Evolutionary conservation across 352 stramenopile species (phyloP).

Genomic region (Globisporangium emineosum): DNA sequence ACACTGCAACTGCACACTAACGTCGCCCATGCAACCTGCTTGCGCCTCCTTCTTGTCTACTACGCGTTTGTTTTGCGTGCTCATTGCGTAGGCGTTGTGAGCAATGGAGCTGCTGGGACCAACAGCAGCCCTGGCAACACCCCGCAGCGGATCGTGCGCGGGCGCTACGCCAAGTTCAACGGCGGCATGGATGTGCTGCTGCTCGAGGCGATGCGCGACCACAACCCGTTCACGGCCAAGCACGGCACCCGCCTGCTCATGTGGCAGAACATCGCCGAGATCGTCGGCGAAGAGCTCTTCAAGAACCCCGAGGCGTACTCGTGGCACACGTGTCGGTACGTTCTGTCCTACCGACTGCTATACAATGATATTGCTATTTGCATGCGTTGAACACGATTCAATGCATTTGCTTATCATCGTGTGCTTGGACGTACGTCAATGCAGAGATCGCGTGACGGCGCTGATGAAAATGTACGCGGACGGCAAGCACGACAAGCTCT

Average conservation of each 20-base stretch:
- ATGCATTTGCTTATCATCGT: neutral
- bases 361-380: neutral
- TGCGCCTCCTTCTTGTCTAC: too few species aligned
- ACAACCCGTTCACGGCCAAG: constrained; percentile 81
- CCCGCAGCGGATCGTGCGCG: constrained; percentile 36
- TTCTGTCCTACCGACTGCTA: neutral
- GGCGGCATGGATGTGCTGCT: constrained; percentile 74
- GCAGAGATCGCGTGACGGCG: constrained; percentile 67
- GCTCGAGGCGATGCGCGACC: constrained; percentile 60
- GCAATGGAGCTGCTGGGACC: neutral
- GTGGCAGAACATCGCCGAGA: constrained; percentile 72
- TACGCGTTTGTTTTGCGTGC: neutral
- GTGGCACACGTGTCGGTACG: constrained; percentile 81
- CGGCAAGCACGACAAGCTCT: constrained; percentile 81
- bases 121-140: neutral
- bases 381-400: neutral
- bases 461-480: constrained; percentile 79
- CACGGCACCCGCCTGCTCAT: constrained; percentile 81
- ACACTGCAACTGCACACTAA: neutral
- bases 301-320: constrained; percentile 73
- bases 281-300: constrained; percentile 52
- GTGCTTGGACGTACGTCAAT: neutral
- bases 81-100: neutral
- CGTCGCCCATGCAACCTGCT: neutral
- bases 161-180: constrained; percentile 81